Evolutionary conservation across 352 stramenopile genomes (phyloP).

Genomic region (Thalassiosira oceanica): DNA sequence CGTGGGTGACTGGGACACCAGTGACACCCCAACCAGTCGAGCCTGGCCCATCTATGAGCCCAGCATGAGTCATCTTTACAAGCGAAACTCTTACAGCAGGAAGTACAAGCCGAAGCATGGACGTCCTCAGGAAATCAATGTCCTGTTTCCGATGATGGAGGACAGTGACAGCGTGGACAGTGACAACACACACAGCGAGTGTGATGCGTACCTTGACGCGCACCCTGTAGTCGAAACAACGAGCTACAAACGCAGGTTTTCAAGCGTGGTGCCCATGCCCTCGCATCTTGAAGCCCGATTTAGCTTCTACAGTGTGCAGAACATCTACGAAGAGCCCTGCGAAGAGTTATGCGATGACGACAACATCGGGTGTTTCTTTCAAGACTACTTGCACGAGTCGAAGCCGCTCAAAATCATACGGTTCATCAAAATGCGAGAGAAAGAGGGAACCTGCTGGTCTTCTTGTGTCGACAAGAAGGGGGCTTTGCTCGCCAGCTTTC

Average conservation of each 20-base stretch:
- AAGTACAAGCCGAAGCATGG: background rate
- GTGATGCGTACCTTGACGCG: too few relatives aligned
- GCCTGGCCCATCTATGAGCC: too few relatives aligned
- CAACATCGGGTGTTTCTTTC: background rate
- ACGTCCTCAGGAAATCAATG: constrained; percentile 2
- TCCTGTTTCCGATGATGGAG: background rate
- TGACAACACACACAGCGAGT: too few relatives aligned
- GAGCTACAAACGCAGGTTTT: too few relatives aligned
- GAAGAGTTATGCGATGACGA: too few relatives aligned
- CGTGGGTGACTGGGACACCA: too few relatives aligned
- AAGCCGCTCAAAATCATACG: constrained; percentile 1
- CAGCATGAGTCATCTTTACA: background rate
- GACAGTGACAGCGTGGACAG: background rate
- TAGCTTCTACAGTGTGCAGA: too few relatives aligned
- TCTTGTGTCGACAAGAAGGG: background rate
- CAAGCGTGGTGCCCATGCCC: too few relatives aligned
- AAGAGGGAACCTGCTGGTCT: background rate
- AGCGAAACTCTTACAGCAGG: background rate
- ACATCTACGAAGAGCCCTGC: too few relatives aligned
- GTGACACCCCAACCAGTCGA: too few relatives aligned
- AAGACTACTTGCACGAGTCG: background rate
- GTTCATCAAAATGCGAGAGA: background rate
- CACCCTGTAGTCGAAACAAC: too few relatives aligned
- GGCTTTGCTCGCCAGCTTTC: background rate
- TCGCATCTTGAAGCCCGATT: too few relatives aligned